Evolutionary conservation across 2,329 filamentous ascomycete genomes (phyloP), one percentile per base, ranked within the genome.

Genomic region (Alternaria dauci): DNA sequence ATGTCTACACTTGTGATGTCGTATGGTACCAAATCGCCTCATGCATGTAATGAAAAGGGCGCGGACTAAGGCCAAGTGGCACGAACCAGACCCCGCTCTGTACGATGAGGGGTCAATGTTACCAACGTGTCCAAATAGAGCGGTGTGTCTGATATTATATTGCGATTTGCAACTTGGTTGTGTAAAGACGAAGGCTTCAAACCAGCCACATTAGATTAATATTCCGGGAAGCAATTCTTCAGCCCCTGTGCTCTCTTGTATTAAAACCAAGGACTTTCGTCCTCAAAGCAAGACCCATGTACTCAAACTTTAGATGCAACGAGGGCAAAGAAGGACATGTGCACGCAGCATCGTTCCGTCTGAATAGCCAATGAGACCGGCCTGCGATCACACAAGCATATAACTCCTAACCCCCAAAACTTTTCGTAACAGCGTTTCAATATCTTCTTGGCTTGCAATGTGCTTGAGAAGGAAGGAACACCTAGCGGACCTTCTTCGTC

Each of bases 401-500:
- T 47, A 30, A 12, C 38, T 16, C 30, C 28, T 36, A 26, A 42
- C 23, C 5, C 47, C 32, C 36, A 39, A 16, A 48, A 38, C 30
- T 43, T 20, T 59, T 65, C 62, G 41, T 59, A 59, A 59, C 52
- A 46, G 42, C 57, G 9, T 59, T 20, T 46, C 52, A 50, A 28
- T n/a, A n/a, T 55, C 20, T 11, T 26, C 8, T 25, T 3, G 26
- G 44, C 2, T 8, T 38, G 23, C 12, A 55, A 4, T 36, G 20
- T 38, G 4, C 16, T n/a, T 12, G 8, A 14, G 38, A 14, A 3
- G 7, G 32, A 5, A n/a, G 6, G 28, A 38, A 11, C 25, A 9
- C 18, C 28, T 57, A 60, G 16, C 52, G 58, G 32, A 57, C 30
- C 73, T 84, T 83, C 76, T 82, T 82, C 30, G 70, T 72, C 11